Evolutionary conservation across 2,329 filamentous ascomycete genomes (phyloP), one percentile per base, ranked within the genome.

Genomic region (Colletotrichum sp.): DNA sequence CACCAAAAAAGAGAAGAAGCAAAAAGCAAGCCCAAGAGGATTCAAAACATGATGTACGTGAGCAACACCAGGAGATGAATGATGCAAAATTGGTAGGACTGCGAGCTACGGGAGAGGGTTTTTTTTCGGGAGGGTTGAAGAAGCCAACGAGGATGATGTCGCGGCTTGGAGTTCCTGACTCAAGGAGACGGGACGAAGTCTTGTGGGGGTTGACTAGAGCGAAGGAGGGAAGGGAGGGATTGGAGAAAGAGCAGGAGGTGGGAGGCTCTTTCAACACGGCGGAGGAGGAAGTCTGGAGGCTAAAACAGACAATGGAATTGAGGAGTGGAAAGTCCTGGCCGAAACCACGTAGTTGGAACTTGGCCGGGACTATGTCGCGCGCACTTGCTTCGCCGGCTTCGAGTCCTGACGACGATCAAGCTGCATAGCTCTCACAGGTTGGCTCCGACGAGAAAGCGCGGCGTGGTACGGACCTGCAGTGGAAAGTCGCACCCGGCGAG

Each of bases 11-110:
- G 79, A 83, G 79, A 79, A 62, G 73, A 76, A 76, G 74, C 80
- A 82, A 80, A 82, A 80, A 82, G 75, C 76, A 75, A 75, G 77
- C 73, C 69, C 72, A 66, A 44, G 71, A 79, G 71, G 78, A 80
- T 80, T 84, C 85, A 85, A 85, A 84, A 81, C 85, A 88, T 88
- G 81, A 83, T 86, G 81, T 78, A 82, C 79, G 59, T 68, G 74
- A 78, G 75, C 74, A 78, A 76, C 76, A 72, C 63, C 76, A 72
- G 69, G 68, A 75, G 71, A 76, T 74, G 74, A 74, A 66, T 62
- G 71, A 74, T 71, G 68, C 75, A 75, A 75, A 77, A 57, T 48
- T 36, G 64, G 63, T 74, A 52, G 39, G 30, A 55, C 59, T 68
- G 68, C 60, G 62, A 71, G 68, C 62, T 32, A 64, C 62, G 59